Conservation (phyloP, 768 basidiomycete genomes). For the Lentinula guzmanii region DNA sequence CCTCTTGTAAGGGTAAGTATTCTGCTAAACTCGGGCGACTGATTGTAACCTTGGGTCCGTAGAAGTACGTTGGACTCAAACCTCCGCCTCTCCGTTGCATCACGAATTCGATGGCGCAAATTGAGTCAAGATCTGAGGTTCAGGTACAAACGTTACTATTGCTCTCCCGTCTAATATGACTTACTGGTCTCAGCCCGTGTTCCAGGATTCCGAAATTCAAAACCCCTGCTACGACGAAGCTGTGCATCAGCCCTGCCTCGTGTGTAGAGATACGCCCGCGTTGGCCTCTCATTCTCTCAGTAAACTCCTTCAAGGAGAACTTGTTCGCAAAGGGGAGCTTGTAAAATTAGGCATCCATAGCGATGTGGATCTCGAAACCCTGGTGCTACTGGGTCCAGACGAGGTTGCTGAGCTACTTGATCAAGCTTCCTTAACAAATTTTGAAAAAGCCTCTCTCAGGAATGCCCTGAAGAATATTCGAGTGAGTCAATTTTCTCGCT, state of each 20-base stretch:
- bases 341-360: not conserved
- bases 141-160: too few relatives aligned
- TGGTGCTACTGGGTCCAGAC: not conserved
- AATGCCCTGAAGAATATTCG: not conserved
- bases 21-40: not conserved
- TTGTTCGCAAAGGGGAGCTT: not conserved
- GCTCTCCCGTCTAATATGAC: too few relatives aligned
- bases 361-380: not conserved
- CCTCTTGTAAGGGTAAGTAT: not conserved
- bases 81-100: not conserved
- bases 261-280: not conserved
- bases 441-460: not conserved
- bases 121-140: not conserved
- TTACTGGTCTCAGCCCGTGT: too few relatives aligned
- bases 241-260: not conserved
- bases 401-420: not conserved
- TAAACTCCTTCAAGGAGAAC: not conserved
- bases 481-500: not conserved
- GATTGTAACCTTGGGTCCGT: not conserved
- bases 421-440: not conserved
- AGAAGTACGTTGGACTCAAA: not conserved
- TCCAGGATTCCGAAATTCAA: too few relatives aligned
- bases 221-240: not conserved
- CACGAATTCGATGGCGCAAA: not conserved
- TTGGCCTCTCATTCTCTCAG: not conserved